Evolutionary conservation across 768 basidiomycete species (phyloP), one percentile per base, ranked within the genome.

Genomic region (Mycena belliarum): DNA sequence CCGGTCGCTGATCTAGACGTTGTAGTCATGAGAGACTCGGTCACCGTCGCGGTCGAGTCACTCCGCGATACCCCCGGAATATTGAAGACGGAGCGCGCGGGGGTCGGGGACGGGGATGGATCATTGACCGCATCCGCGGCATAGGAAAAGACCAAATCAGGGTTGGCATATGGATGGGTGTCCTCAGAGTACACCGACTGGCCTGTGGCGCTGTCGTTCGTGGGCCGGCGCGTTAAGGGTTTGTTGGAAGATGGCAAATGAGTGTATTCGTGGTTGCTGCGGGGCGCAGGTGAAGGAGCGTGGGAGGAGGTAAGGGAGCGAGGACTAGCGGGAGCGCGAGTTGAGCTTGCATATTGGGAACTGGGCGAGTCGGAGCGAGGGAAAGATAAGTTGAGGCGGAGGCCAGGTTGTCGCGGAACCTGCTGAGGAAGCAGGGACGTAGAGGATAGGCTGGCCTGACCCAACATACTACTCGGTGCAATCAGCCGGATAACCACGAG

Each of bases 161-260:
- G 89, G 64, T 92, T 91, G 50, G 91, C 91, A 68, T 91, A 93
- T 25, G 91, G 91, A 73, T 93, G 91, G 37, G 80, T 75, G 60
- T 78, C 78, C 58, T 74, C 75, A 40, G 68, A 66, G 55, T 68
- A 70, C 62, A 67, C 65, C 18, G 64, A 55, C 26, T 58, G 57
- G 38, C 48, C 38, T 25, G 52, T 28, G 25, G 56, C 41, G 41
- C 62, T 63, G 33, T 63, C 62, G 45, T 63, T 55, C 16, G 61
- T 63, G 12, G 40, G 44, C n/a, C 62, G 57, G 24, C 62, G 62
- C 47, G 50, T 52, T 45, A 63, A 50, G 21, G 61, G 57, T 41
- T 63, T 58, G 50, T 60, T 59, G 54, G 43, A 51, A 32, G 45
- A 45, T 16, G 64, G 54, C 42, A 57, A 56, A 12, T 53, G 58